Base-by-base conservation (phyloP, 2,329 filamentous ascomycete genomes). In the Cordyceps cicadae region DNA sequence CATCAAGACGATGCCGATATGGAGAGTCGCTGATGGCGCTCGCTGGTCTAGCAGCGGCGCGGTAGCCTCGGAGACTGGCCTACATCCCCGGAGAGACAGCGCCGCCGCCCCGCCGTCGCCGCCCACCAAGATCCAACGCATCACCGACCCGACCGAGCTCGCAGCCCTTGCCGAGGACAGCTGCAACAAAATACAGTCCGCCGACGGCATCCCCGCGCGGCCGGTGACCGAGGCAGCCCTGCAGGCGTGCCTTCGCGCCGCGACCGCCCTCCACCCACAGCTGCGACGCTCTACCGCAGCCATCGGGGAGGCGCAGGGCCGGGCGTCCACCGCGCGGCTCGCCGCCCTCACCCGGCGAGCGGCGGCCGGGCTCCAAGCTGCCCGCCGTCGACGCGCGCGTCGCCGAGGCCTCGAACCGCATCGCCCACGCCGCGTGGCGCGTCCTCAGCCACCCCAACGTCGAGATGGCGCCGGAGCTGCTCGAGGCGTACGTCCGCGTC, bases 361-460 rank as follows among this genome's bases (percentile, higher is more conserved):
- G 72, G 15, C 71, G 72, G 15, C 71, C 68, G 2, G 73, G 73
- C 6, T 59, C 68, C 2, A 66, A 66, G 46, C 63, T 73, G 29
- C 34, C 34, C 12, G 62, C 68, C 12, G 69, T 74, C 41, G 70
- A 74, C 57, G 57, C 66, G 2, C 69, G 74, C 63, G 65, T 81
- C 50, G 72, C 72, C 62, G 75, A 79, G 51, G 76, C 80, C 29
- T 72, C 80, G 60, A 74, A 80, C 66, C 76, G 75, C 66, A 78
- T 87, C 60, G 86, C 84, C 24, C 70, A 80, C 55, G 74, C 82
- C 8, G 85, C 88, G n/a, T 88, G 89, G 71, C 77, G 81, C 43
- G 82, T 97, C 60, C 72, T 96, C 62, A 81, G 82, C 53, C 84
- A 93, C 66, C 86, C 88, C 4, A 85, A 87, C 63, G 86, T 97